phyloP scores from a whole-genome alignment of 192 early-diverging fungal species.

The Spizellomyces punctatus region DNA sequence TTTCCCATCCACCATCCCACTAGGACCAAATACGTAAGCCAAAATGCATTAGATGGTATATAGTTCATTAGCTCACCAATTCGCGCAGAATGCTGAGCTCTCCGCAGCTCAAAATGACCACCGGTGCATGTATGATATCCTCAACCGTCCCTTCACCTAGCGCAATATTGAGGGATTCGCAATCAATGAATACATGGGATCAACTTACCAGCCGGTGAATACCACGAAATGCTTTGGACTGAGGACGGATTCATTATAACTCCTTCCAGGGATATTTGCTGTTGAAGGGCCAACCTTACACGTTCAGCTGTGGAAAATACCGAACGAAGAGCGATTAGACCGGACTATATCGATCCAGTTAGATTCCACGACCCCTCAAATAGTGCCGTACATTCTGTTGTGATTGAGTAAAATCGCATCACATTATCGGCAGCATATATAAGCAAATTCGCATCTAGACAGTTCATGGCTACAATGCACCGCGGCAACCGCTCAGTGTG shows the following conservation, averaged over 20 bases:
- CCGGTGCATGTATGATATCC: conserved; percentile 41
- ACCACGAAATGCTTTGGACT: conserved; percentile 56
- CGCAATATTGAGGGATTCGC: too few relatives aligned
- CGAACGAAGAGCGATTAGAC: too few relatives aligned
- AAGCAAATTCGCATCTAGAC: conserved; percentile 56
- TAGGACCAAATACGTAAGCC: not conserved
- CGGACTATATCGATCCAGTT: too few relatives aligned
- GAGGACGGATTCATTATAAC: conserved; percentile 50
- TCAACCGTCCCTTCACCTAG: too few relatives aligned
- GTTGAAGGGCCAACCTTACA: conserved; percentile 41
- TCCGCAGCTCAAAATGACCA: conserved; percentile 69
- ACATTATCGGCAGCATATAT: conserved; percentile 65
- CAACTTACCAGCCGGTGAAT: conserved; percentile 23
- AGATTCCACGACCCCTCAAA: too few relatives aligned
- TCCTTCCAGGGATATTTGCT: conserved; percentile 56
- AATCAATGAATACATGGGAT: conserved; percentile 22
- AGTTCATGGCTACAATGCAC: conserved; percentile 55
- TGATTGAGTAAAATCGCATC: conserved; percentile 55
- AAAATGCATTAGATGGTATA: conserved; percentile 11
- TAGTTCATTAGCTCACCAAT: conserved; percentile 7
- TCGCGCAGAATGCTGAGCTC: conserved; percentile 67
- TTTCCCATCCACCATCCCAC: conserved; percentile 52
- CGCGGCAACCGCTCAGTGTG: conserved; percentile 52
- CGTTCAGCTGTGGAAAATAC: not conserved
- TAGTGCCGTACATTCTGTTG: conserved; percentile 4